A percentile compares a stretch with the other conserved stretches of the same genome.
These are phyloP conservation scores for Adansonia digitata DNA, from an alignment of 345 rosid species.

Conservation along the genomic window DNA sequence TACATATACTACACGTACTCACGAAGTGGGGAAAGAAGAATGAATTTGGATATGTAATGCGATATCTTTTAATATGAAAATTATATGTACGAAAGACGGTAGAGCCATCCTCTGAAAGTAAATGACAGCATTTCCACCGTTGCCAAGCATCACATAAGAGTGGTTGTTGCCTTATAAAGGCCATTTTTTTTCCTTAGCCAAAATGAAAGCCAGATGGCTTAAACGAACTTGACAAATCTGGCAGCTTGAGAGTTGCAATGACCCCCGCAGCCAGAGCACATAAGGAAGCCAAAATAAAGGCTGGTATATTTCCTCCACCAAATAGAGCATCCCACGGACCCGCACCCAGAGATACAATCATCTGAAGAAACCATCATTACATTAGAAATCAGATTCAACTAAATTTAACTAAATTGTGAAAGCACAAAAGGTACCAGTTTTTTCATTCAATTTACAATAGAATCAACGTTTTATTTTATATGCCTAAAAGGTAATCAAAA, in stretches of 20 bases:
- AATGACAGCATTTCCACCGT: neutral
- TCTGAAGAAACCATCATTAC: conserved; percentile 36
- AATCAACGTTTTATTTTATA: neutral
- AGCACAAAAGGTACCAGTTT: neutral
- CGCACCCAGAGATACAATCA: conserved; percentile 82
- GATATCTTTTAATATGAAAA: conserved; percentile 14
- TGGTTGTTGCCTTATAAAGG: conserved; percentile 1
- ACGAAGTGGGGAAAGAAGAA: conserved; percentile 28
- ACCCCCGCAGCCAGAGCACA: conserved; percentile 74
- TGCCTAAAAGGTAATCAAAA: neutral
- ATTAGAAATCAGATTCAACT: conserved; percentile 15
- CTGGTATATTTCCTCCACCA: conserved; percentile 98
- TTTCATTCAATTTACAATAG: neutral
- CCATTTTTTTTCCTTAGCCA: conserved; percentile 36
- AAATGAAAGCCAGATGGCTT: conserved; percentile 75
- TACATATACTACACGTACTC: conserved; percentile 24
- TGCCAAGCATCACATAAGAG: conserved; percentile 4
- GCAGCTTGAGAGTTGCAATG: conserved; percentile 58
- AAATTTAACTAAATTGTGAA: neutral
- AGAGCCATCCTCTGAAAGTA: conserved; percentile 9
- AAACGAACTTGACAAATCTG: conserved; percentile 59
- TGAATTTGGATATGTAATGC: conserved; percentile 27
- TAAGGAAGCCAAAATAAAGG: conserved; percentile 69
- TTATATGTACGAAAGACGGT: conserved; percentile 11
- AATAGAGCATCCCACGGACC: conserved; percentile 97